Conservation (phyloP, 225 moss, liverwort and hornwort species). For the Lunularia cruciata region DNA sequence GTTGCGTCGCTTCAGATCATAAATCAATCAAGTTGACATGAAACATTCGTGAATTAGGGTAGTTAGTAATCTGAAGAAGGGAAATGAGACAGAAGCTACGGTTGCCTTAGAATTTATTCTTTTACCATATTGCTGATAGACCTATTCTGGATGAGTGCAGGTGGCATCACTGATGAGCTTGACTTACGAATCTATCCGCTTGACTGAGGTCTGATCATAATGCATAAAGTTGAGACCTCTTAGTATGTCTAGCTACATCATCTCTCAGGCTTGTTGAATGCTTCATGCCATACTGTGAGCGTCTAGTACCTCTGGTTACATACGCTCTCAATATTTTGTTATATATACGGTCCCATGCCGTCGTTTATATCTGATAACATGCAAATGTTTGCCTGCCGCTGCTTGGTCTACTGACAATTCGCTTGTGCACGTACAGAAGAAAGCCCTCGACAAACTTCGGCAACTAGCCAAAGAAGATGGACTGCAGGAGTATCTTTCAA, state of each 20-base stretch:
- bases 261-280: background rate
- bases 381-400: too few relatives aligned
- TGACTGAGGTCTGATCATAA: constrained; percentile 33
- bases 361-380: background rate
- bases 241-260: background rate
- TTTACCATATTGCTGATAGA: too few relatives aligned
- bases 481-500: constrained; percentile 37
- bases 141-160: constrained; percentile 22
- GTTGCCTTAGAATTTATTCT: too few relatives aligned
- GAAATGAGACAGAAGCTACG: too few relatives aligned
- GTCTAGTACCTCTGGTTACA: too few relatives aligned
- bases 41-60: too few relatives aligned
- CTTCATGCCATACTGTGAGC: too few relatives aligned
- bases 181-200: constrained; percentile 39
- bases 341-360: background rate
- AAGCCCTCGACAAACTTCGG: constrained; percentile 36
- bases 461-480: constrained; percentile 34
- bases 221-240: background rate
- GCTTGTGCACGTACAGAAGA: constrained; percentile 26
- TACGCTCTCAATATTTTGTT: background rate
- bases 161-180: constrained; percentile 35
- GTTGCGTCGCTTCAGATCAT: too few relatives aligned
- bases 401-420: too few relatives aligned
- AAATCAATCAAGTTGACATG: too few relatives aligned
- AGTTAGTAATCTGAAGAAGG: too few relatives aligned